These are phyloP conservation scores for Trifolium fragiferum DNA, from an alignment of 306 rosid species.

Conservation along the genomic window DNA sequence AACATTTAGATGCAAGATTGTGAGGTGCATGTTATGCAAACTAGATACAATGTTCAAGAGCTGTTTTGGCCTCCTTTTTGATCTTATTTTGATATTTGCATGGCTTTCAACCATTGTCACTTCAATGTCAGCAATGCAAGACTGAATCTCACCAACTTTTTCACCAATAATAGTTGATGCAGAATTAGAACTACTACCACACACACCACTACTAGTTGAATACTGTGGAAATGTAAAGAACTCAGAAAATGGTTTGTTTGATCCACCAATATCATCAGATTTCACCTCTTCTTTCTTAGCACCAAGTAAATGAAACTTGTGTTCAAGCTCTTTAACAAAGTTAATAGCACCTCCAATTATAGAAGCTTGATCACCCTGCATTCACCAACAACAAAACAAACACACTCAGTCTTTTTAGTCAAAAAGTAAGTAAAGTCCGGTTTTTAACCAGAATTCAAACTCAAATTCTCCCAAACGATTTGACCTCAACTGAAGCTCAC, in stretches of 20 bases:
- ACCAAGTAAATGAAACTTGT: conserved; percentile 69
- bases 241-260: conserved; percentile 66
- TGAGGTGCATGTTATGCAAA: conserved; percentile 69
- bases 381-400: conserved; percentile 25
- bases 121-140: conserved; percentile 77
- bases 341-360: conserved; percentile 93
- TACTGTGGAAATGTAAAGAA: conserved; percentile 88
- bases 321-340: conserved; percentile 90
- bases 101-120: conserved; percentile 96
- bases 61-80: conserved; percentile 70
- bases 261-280: not conserved
- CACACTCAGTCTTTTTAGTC: too few relatives aligned
- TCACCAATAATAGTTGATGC: conserved; percentile 37
- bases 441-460: not conserved
- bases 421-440: not conserved
- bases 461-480: not conserved
- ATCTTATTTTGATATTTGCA: conserved; percentile 83
- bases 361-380: conserved; percentile 94
- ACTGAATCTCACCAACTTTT: conserved; percentile 40
- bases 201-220: conserved; percentile 49
- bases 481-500: not conserved
- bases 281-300: conserved; percentile 43
- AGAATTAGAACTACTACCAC: conserved; percentile 23
- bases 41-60: conserved; percentile 75
- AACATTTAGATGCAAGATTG: conserved; percentile 81